A percentile compares a stretch with the other conserved stretches of the same genome.
These are phyloP conservation scores for Kuraishia capsulata DNA, from an alignment of 805 yeast species.

Conservation along the genomic window DNA sequence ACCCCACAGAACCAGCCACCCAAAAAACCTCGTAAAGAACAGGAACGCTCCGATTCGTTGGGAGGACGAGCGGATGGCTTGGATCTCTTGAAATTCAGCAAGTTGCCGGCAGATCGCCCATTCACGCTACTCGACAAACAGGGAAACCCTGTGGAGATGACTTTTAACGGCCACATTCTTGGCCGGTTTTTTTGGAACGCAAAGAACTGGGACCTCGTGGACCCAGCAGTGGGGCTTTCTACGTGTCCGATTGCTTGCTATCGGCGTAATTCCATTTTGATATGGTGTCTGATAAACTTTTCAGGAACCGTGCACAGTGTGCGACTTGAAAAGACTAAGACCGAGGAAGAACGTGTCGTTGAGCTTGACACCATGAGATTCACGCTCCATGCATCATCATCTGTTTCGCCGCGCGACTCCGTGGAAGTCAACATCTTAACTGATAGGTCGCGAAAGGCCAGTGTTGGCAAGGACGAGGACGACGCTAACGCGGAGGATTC, in stretches of 20 bases:
- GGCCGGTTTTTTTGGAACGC: slow-evolving; percentile 24
- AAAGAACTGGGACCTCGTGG: slow-evolving; percentile 5
- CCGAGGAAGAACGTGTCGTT: slow-evolving; percentile 4
- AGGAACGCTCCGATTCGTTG: slow-evolving; percentile 3
- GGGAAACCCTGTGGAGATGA: slow-evolving; percentile 17
- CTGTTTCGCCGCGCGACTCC: slow-evolving; percentile 12
- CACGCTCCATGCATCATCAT: slow-evolving; percentile 1
- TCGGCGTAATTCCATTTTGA: slow-evolving; percentile 31
- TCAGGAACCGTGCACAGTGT: not conserved
- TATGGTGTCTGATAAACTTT: slow-evolving; percentile 8
- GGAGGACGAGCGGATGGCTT: slow-evolving; percentile 7
- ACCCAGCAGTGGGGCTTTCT: slow-evolving; percentile 25
- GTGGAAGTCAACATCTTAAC: slow-evolving; percentile 23
- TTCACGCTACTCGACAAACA: slow-evolving; percentile 13
- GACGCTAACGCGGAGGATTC: not conserved
- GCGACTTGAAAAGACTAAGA: not conserved
- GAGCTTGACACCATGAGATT: slow-evolving; percentile 1
- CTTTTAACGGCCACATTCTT: slow-evolving; percentile 27
- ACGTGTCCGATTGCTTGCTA: slow-evolving; percentile 36
- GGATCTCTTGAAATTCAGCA: slow-evolving; percentile 5
- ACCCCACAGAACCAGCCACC: not conserved
- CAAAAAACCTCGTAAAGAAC: not conserved
- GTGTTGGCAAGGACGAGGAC: not conserved
- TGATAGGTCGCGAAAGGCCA: slow-evolving; percentile 3
- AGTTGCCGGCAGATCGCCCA: not conserved